Base-by-base conservation (phyloP, 1,284 basidiomycete species). In the Volvariella surrecta region DNA sequence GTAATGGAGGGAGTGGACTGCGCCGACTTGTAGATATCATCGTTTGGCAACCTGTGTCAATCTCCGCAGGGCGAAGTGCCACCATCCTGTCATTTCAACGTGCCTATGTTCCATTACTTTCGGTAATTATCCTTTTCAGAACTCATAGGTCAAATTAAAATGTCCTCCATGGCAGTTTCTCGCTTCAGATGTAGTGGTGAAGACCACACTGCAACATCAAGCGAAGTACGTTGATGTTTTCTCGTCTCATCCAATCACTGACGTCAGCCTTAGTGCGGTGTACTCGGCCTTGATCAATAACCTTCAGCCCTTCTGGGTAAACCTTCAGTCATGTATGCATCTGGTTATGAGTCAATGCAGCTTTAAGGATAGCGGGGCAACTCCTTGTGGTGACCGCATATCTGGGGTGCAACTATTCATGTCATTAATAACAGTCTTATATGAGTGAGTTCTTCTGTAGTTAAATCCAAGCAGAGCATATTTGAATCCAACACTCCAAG, bases 101-200 rank as follows among this genome's bases (percentile, higher is more conserved):
- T 16, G 76, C 71, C 0, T 73, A 73, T 47, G 57, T 84, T 9
- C 76, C 74, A 0, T 49, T 84, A 11, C 58, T 86, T 15, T 67
- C 73, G 43, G 81, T 82, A 51, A 32, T 67, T 4, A 37, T 46
- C 3, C 8, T 11, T 19, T 22, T 3, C 16, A 16, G 20, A 4
- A 13, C 15, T 15, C 2, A 20, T 22, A 28, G 13, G 3, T 32
- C n/a, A n/a, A n/a, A 17, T 18, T 37, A 28, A 17, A 35, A 8
- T 42, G 19, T 6, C 13, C 48, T 38, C n/a, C n/a, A 35, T 39
- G 32, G 18, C 52, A 84, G 78, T 82, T 80, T 50, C 58, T 81
- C 20, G 70, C 81, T 0, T 83, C 79, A 1, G 73, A 79, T 34
- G 68, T 75, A 37, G 72, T 86, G 1, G 52, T 82, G 19, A 79